phyloP scores from a whole-genome alignment of 768 basidiomycete genomes.

The Inosperma sp. region DNA sequence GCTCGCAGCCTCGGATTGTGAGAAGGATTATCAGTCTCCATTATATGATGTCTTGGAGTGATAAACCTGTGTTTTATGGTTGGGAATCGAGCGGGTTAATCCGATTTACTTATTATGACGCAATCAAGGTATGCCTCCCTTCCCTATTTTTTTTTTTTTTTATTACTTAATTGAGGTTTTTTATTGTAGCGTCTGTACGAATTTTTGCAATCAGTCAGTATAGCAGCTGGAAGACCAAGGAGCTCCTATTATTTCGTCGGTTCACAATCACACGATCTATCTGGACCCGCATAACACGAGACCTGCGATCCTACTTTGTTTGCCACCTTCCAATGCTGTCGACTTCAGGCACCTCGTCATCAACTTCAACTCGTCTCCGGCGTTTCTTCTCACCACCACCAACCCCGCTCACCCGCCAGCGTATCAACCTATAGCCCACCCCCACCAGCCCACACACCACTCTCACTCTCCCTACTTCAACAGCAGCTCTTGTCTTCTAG shows the following conservation, averaged over 20 bases:
- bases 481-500: slow-evolving; percentile 47
- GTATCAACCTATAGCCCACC: too few species aligned
- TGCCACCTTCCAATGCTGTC: slow-evolving; percentile 28
- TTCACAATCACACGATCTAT: slow-evolving; percentile 79
- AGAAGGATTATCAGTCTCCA: slow-evolving; percentile 27
- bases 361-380: slow-evolving; percentile 50
- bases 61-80: slow-evolving; percentile 73
- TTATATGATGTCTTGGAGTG: slow-evolving; percentile 59
- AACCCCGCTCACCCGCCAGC: background rate
- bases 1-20: slow-evolving; percentile 57
- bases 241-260: slow-evolving; percentile 98
- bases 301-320: slow-evolving; percentile 66
- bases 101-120: slow-evolving; percentile 92
- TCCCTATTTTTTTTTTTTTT: background rate
- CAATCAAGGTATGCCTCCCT: slow-evolving; percentile 40
- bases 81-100: slow-evolving; percentile 92
- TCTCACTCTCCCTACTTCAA: slow-evolving; percentile 61
- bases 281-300: slow-evolving; percentile 78
- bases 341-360: slow-evolving; percentile 40
- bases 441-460: slow-evolving; percentile 39
- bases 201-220: slow-evolving; percentile 93
- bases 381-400: slow-evolving; percentile 34
- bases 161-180: background rate
- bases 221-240: slow-evolving; percentile 91
- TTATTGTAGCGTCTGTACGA: slow-evolving; percentile 82